A percentile compares a stretch with the other conserved stretches of the same genome.
phyloP scores from a whole-genome alignment of 2,329 filamentous ascomycete species.

The Stachybotrys chlorohalonatus region DNA sequence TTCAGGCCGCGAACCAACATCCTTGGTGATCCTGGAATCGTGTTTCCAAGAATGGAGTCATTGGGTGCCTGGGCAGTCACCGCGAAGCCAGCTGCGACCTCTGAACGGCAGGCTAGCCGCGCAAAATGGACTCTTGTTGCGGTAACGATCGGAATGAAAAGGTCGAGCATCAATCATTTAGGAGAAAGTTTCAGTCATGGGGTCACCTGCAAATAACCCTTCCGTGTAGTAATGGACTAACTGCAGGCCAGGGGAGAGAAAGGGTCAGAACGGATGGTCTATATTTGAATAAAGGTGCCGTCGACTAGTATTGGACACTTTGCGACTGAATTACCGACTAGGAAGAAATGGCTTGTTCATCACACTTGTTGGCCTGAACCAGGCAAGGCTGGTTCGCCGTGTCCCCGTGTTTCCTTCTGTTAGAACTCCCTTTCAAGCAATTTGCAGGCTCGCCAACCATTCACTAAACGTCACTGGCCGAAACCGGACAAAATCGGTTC shows the following conservation, averaged over 20 bases:
- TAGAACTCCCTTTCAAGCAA: not conserved
- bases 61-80: too few relatives aligned
- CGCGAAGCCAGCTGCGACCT: too few relatives aligned
- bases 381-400: not conserved
- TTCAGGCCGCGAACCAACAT: too few relatives aligned
- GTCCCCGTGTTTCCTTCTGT: not conserved
- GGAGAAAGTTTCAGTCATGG: too few relatives aligned
- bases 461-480: slow-evolving; percentile 40
- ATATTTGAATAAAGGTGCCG: not conserved
- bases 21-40: too few relatives aligned
- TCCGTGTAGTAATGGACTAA: too few relatives aligned
- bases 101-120: too few relatives aligned
- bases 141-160: too few relatives aligned
- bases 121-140: too few relatives aligned
- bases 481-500: slow-evolving; percentile 27
- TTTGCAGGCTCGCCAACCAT: slow-evolving; percentile 34
- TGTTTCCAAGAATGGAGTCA: too few relatives aligned
- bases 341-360: not conserved
- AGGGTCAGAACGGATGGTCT: not conserved
- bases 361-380: not conserved
- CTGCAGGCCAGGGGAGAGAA: not conserved
- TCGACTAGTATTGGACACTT: not conserved
- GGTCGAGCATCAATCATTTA: too few relatives aligned
- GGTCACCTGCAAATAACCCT: too few relatives aligned
- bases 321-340: not conserved